Conservation (phyloP, 352 stramenopile species). For the Pythium insidiosum region DNA sequence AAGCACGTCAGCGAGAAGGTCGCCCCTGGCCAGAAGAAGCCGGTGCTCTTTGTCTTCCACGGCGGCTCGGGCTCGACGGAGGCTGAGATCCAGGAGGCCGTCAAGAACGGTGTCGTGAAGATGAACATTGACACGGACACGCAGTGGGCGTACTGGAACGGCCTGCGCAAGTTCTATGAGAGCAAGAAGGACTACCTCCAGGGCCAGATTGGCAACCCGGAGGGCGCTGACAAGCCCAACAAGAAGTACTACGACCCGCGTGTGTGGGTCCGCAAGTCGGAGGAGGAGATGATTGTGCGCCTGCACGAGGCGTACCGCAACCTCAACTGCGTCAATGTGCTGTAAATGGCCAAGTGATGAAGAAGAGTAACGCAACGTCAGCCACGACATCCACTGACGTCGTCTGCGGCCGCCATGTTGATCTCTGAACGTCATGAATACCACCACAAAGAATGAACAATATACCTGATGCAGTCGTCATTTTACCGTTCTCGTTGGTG, state of each 20-base stretch:
- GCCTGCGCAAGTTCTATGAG: constrained; percentile 96
- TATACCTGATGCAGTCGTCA: no score
- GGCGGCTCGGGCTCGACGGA: constrained; percentile 95
- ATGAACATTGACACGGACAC: constrained; percentile 99
- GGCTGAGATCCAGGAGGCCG: constrained; percentile 95
- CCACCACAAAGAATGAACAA: no score
- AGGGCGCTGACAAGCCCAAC: constrained; percentile 96
- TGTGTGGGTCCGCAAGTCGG: constrained; percentile 95
- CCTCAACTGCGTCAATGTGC: constrained; percentile 74
- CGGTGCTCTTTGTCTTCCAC: constrained; percentile 99
- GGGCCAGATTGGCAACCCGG: constrained; percentile 97
- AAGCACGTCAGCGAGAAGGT: constrained; percentile 74
- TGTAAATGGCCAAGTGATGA: no score
- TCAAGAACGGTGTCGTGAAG: constrained; percentile 97
- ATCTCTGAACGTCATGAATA: no score
- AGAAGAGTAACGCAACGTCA: no score
- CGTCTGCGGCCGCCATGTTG: no score
- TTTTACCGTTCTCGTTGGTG: no score
- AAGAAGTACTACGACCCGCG: constrained; percentile 99
- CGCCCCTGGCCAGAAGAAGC: constrained; percentile 83
- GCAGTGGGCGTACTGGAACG: constrained; percentile 99
- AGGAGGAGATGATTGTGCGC: constrained; percentile 92
- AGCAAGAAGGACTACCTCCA: constrained; percentile 97
- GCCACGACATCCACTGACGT: no score
- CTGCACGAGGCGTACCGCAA: constrained; percentile 89